Percentiles rank a stretch among this genome's conserved stretches.
phyloP scores from a whole-genome alignment of 371 early-diverging fungal species.

The Phascolomyces articulosus region DNA sequence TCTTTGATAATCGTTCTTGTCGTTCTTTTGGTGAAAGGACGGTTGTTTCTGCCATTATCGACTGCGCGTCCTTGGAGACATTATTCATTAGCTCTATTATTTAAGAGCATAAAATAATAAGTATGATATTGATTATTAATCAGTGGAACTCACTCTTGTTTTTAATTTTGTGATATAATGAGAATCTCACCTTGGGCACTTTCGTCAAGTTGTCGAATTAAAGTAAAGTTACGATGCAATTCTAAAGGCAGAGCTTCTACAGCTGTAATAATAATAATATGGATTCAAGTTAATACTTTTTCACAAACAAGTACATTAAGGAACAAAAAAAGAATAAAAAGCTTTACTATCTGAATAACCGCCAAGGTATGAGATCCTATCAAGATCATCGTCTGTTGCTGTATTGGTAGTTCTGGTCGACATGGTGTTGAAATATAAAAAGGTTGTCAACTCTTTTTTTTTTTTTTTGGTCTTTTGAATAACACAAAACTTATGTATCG shows the following conservation, averaged over 20 bases:
- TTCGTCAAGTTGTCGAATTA: slow-evolving; percentile 91
- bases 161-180: background rate
- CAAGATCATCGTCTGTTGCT: slow-evolving; percentile 4
- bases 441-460: too few relatives aligned
- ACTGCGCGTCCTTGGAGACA: slow-evolving; percentile 51
- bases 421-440: background rate
- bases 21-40: slow-evolving; percentile 54
- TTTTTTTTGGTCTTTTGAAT: too few relatives aligned
- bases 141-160: too few relatives aligned
- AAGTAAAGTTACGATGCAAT: slow-evolving; percentile 86
- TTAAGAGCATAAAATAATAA: background rate
- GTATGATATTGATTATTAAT: background rate
- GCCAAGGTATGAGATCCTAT: slow-evolving; percentile 61
- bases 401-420: background rate
- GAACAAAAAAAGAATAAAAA: background rate
- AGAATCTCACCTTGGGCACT: slow-evolving; percentile 62
- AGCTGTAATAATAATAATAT: slow-evolving; percentile 58
- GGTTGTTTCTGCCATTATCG: slow-evolving; percentile 41
- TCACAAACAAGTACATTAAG: too few relatives aligned
- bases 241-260: slow-evolving; percentile 88
- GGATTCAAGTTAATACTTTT: too few relatives aligned
- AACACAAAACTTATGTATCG: too few relatives aligned
- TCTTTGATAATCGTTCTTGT: slow-evolving; percentile 54
- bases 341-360: slow-evolving; percentile 83
- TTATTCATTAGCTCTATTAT: slow-evolving; percentile 62